Conservation (phyloP, 2,329 filamentous ascomycete species). For the Xylaria sp. region DNA sequence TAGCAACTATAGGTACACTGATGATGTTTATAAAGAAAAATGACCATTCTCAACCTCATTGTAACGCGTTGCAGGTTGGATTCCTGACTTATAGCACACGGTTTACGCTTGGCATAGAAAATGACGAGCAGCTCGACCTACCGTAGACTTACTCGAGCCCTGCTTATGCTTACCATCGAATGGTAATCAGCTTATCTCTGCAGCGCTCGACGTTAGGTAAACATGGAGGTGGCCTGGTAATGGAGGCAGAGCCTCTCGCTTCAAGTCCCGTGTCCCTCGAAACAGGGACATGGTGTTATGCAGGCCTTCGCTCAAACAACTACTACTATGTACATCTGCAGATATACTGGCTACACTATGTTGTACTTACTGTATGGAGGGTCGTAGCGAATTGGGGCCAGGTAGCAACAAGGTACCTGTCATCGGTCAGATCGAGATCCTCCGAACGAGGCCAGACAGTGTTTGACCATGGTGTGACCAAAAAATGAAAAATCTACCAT, state of each 20-base stretch:
- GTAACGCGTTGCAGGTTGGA: neutral
- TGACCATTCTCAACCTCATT: neutral
- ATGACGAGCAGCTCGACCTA: constrained; percentile 6
- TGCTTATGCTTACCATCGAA: neutral
- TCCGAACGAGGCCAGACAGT: neutral
- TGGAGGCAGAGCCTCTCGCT: constrained; percentile 36
- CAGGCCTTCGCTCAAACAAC: constrained; percentile 15
- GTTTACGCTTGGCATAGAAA: neutral
- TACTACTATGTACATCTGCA: neutral
- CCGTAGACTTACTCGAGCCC: neutral
- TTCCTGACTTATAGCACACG: neutral
- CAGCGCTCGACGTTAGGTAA: neutral
- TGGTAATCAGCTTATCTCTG: neutral
- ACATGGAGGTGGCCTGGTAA: constrained; percentile 6
- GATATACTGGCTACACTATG: neutral
- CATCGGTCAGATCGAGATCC: constrained; percentile 28
- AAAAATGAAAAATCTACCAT: neutral
- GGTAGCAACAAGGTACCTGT: neutral
- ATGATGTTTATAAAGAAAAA: neutral
- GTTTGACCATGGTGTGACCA: neutral
- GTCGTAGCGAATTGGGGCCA: constrained; percentile 26
- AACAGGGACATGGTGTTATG: constrained; percentile 16
- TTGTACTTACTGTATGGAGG: constrained; percentile 23
- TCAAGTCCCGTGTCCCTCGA: constrained; percentile 23
- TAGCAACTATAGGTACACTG: neutral